Percentiles rank a stretch among this genome's conserved stretches.
phyloP scores from a whole-genome alignment of 495 filamentous ascomycete species.

The Corynascus novoguineensis region DNA sequence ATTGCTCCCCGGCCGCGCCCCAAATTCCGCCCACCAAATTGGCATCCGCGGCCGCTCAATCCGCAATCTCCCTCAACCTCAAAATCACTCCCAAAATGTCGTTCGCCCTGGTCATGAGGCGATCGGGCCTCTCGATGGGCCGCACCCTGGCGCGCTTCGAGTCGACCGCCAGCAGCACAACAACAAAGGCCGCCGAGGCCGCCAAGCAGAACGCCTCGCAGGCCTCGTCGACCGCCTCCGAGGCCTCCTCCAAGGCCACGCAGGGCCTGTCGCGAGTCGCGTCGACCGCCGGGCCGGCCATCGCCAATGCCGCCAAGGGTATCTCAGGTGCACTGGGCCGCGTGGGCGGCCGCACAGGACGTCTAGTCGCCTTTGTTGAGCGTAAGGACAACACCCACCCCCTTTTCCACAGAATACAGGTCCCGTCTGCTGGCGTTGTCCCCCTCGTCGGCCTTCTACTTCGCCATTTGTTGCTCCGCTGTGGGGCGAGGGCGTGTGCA shows the following conservation, averaged over 20 bases:
- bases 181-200: conserved; percentile 54
- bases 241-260: conserved; percentile 67
- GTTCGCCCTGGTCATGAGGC: conserved; percentile 29
- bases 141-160: conserved; percentile 46
- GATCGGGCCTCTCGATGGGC: conserved; percentile 35
- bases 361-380: conserved; percentile 73
- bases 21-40: conserved; percentile 7
- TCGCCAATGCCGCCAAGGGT: conserved; percentile 63
- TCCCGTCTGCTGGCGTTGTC: not conserved
- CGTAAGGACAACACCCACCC: conserved; percentile 45
- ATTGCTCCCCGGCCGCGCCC: conserved; percentile 2
- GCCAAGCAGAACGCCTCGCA: conserved; percentile 54
- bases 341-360: conserved; percentile 80
- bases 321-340: conserved; percentile 60
- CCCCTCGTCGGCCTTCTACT: conserved; percentile 11
- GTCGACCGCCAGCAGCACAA: conserved; percentile 30
- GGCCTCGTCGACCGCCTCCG: conserved; percentile 59
- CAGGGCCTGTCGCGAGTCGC: conserved; percentile 81
- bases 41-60: conserved; percentile 2
- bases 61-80: not conserved
- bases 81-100: conserved; percentile 21
- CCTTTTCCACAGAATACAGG: not conserved
- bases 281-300: conserved; percentile 69
- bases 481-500: not conserved
- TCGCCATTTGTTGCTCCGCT: not conserved